Conservation (phyloP, 2,329 filamentous ascomycete species). For the Stemphylium beticola region DNA sequence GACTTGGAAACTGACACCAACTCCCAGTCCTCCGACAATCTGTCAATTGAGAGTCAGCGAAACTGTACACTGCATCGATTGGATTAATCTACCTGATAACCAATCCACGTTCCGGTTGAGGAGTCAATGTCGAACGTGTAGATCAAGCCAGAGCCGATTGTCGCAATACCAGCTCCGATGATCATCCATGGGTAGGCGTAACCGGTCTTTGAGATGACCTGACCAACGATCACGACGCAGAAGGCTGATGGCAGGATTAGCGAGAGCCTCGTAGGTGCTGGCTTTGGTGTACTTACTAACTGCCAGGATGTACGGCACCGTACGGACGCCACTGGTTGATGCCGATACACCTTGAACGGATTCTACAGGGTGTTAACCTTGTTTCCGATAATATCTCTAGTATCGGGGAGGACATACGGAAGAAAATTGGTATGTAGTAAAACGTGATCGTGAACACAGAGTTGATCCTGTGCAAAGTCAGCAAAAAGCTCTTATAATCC, state of each 20-base stretch:
- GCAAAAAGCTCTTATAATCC: background rate
- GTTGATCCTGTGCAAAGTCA: background rate
- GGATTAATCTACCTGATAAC: slow-evolving; percentile 41
- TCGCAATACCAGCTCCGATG: slow-evolving; percentile 33
- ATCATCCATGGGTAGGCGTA: slow-evolving; percentile 47
- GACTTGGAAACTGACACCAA: slow-evolving; percentile 33
- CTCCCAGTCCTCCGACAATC: slow-evolving; percentile 50
- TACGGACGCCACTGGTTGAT: slow-evolving; percentile 50
- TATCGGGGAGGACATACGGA: slow-evolving; percentile 48
- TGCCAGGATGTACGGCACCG: slow-evolving; percentile 51
- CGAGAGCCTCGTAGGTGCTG: background rate
- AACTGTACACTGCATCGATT: rapidly evolving
- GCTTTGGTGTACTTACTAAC: slow-evolving; percentile 10
- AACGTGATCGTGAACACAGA: slow-evolving; percentile 46
- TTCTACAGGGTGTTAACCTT: background rate
- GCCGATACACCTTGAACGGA: slow-evolving; percentile 36
- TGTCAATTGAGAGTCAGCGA: slow-evolving; percentile 19
- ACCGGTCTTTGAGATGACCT: slow-evolving; percentile 35
- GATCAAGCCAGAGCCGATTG: slow-evolving; percentile 51
- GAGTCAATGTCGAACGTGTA: slow-evolving; percentile 51
- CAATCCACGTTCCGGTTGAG: slow-evolving; percentile 50
- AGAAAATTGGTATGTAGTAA: slow-evolving; percentile 59
- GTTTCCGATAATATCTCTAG: background rate
- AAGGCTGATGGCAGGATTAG: background rate
- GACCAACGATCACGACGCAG: slow-evolving; percentile 7